Evolutionary conservation across 2,329 filamentous ascomycete species (phyloP).

Genomic region (Mycosphaerelloides madeirae): DNA sequence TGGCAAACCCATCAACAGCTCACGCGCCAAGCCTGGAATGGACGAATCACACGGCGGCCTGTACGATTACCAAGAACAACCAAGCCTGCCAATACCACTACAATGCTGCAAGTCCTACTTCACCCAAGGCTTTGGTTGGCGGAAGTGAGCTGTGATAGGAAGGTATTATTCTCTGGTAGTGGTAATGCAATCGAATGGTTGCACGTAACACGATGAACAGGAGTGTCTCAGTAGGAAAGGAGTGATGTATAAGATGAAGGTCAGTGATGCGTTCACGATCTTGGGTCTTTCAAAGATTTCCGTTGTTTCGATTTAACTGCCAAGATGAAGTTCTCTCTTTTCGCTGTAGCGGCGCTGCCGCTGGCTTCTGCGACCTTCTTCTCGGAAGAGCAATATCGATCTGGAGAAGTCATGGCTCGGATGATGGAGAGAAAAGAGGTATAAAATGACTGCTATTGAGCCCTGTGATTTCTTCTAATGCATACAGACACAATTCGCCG

Average conservation of each 20-base stretch:
- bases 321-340: conserved; percentile 20
- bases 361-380: conserved; percentile 18
- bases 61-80: no score
- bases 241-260: conserved; percentile 5
- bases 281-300: not conserved
- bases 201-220: not conserved
- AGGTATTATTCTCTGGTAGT: conserved; percentile 11
- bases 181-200: not conserved
- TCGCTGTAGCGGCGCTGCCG: conserved; percentile 13
- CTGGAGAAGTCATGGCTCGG: conserved; percentile 18
- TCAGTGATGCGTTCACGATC: not conserved
- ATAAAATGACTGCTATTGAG: not conserved
- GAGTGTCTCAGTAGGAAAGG: not conserved
- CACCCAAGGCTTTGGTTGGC: no score
- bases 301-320: not conserved
- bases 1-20: no score
- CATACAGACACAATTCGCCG: conserved; percentile 10
- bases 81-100: no score
- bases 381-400: conserved; percentile 16
- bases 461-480: not conserved
- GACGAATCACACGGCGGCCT: no score
- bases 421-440: conserved; percentile 12
- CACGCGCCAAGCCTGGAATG: no score
- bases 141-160: conserved; percentile 10
- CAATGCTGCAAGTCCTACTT: no score